A percentile compares a stretch with the other conserved stretches of the same genome.
These are phyloP conservation scores for Chloris gayana DNA, from an alignment of 176 grass and related monocot genomes.

Conservation along the genomic window DNA sequence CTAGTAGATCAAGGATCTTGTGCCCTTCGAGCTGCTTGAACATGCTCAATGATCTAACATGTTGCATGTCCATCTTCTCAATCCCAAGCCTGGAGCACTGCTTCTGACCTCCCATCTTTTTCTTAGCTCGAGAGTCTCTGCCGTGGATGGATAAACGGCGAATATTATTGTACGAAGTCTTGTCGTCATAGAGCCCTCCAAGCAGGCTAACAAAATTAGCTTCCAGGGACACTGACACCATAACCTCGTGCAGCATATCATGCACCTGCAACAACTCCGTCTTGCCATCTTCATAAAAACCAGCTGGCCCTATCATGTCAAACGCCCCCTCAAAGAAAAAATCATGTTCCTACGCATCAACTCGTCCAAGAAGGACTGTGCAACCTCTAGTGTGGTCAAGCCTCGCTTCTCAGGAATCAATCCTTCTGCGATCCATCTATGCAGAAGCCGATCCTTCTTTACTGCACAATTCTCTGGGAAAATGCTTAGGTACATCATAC, in stretches of 20 bases:
- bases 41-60: neutral
- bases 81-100: no score
- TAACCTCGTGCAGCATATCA: neutral
- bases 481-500: no score
- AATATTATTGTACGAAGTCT: neutral
- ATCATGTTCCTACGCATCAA: neutral
- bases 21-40: neutral
- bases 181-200: neutral
- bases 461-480: no score
- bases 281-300: neutral
- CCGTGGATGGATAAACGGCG: no score
- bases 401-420: neutral
- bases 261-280: neutral
- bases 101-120: no score
- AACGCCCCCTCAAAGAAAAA: no score
- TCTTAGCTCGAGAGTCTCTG: no score
- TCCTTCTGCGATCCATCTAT: neutral
- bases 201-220: neutral
- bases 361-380: neutral
- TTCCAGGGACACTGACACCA: neutral
- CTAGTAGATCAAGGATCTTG: neutral
- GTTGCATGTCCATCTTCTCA: neutral
- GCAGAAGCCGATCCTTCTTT: neutral
- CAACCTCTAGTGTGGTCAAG: neutral
- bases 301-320: neutral